Percentiles rank a stretch among this genome's conserved stretches.
Conservation (phyloP, 164 flowering plant species). For the Aristolochia californica region DNA sequence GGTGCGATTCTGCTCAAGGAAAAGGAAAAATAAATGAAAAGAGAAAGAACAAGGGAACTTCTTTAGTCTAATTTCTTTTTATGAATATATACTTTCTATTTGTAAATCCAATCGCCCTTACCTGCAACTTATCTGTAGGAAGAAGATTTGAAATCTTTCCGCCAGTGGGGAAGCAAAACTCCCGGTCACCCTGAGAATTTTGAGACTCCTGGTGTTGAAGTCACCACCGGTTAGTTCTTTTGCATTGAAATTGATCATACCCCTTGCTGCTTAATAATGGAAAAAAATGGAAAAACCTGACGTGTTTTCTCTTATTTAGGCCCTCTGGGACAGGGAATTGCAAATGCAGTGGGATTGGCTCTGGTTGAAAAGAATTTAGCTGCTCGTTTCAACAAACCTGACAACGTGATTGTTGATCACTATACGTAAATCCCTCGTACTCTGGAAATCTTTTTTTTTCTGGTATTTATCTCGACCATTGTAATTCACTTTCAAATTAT, state of each 20-base stretch:
- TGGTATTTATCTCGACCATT: no score
- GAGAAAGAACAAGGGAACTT: no score
- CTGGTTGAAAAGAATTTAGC: slow-evolving; percentile 98
- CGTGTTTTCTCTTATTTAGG: slow-evolving; percentile 29
- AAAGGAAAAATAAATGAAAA: no score
- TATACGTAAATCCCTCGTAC: slow-evolving; percentile 56
- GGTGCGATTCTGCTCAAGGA: no score
- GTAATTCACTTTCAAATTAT: not conserved
- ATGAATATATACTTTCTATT: no score
- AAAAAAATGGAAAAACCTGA: no score
- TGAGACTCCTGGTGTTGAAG: slow-evolving; percentile 98
- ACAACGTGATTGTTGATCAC: slow-evolving; percentile 77
- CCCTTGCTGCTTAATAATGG: no score
- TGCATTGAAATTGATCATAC: not conserved
- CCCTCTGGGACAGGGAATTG: slow-evolving; percentile 98
- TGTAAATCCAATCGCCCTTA: no score
- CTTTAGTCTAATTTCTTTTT: no score
- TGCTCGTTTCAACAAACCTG: slow-evolving; percentile 90
- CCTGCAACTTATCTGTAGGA: slow-evolving; percentile 33
- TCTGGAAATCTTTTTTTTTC: not conserved
- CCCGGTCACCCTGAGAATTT: slow-evolving; percentile 99
- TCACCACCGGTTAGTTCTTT: slow-evolving; percentile 74
- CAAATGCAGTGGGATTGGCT: slow-evolving; percentile 96
- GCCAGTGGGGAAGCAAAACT: slow-evolving; percentile 97
- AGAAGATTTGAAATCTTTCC: slow-evolving; percentile 84